A percentile compares a stretch with the other conserved stretches of the same genome.
Evolutionary conservation across 2,329 filamentous ascomycete species (phyloP).

Genomic region (Phialemoniopsis sp.): DNA sequence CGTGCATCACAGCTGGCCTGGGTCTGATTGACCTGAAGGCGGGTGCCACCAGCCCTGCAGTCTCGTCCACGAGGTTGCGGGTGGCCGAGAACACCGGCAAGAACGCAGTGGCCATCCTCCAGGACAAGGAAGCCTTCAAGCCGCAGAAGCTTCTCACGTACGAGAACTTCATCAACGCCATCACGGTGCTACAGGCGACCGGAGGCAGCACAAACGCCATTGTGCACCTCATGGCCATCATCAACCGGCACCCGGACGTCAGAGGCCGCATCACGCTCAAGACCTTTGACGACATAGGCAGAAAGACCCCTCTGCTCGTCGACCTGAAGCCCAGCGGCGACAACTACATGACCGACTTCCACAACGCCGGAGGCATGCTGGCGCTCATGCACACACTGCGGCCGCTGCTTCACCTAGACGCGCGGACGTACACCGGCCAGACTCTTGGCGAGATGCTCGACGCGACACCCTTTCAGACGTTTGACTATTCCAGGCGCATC

Average conservation of each 20-base stretch:
- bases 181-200: slow-evolving; percentile 81
- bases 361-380: slow-evolving; percentile 81
- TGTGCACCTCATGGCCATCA: slow-evolving; percentile 82
- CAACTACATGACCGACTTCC: slow-evolving; percentile 87
- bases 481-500: slow-evolving; percentile 27
- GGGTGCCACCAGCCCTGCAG: slow-evolving; percentile 74
- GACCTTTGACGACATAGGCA: slow-evolving; percentile 74
- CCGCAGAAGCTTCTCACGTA: slow-evolving; percentile 70
- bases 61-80: slow-evolving; percentile 73
- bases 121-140: slow-evolving; percentile 52
- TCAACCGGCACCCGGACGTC: slow-evolving; percentile 66
- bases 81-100: slow-evolving; percentile 72
- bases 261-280: slow-evolving; percentile 62
- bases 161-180: slow-evolving; percentile 76
- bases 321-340: slow-evolving; percentile 83
- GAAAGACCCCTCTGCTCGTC: slow-evolving; percentile 75
- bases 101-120: slow-evolving; percentile 63
- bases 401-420: slow-evolving; percentile 71
- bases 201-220: slow-evolving; percentile 81
- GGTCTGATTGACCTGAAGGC: slow-evolving; percentile 70
- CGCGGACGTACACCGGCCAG: slow-evolving; percentile 78
- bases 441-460: slow-evolving; percentile 78
- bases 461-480: slow-evolving; percentile 56
- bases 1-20: slow-evolving; percentile 75
- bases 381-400: slow-evolving; percentile 76